Percentiles rank a stretch among this genome's conserved stretches.
These are phyloP conservation scores for Plasmodium blacklocki DNA, from an alignment of 169 alveolate species.

Conservation along the genomic window DNA sequence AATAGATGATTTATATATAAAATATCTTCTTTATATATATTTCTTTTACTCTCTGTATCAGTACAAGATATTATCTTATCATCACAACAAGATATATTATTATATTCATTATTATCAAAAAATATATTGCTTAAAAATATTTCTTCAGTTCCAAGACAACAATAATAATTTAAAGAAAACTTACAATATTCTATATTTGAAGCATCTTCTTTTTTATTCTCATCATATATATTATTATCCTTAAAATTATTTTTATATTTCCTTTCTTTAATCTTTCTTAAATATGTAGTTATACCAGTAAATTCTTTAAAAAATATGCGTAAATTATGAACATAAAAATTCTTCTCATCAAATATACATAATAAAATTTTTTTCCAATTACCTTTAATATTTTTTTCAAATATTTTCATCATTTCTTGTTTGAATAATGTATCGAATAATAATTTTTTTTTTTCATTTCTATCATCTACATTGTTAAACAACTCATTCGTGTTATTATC, in stretches of 20 bases:
- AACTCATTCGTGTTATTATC: neutral
- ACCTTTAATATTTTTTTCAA: slow-evolving; percentile 45
- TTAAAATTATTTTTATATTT: neutral
- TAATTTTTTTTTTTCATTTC: neutral
- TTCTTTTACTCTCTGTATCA: neutral
- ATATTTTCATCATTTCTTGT: slow-evolving; percentile 32
- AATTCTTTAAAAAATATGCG: slow-evolving; percentile 31
- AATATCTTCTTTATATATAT: slow-evolving; percentile 1
- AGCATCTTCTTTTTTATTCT: neutral
- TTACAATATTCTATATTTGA: too few relatives aligned
- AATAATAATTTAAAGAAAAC: slow-evolving; percentile 30
- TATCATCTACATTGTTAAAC: neutral
- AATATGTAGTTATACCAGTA: slow-evolving; percentile 36
- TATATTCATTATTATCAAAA: too few relatives aligned
- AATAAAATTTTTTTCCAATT: slow-evolving; percentile 53
- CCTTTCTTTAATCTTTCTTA: slow-evolving; percentile 10
- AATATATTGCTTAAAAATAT: slow-evolving; percentile 6
- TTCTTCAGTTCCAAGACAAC: slow-evolving; percentile 56
- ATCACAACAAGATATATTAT: neutral
- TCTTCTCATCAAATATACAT: slow-evolving; percentile 37
- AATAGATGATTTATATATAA: slow-evolving; percentile 16
- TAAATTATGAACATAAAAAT: slow-evolving; percentile 33
- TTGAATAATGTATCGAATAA: neutral
- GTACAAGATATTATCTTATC: neutral
- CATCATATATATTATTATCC: neutral